phyloP scores from a whole-genome alignment of 148 eudicot species.

The Chenopodium suecicum region DNA sequence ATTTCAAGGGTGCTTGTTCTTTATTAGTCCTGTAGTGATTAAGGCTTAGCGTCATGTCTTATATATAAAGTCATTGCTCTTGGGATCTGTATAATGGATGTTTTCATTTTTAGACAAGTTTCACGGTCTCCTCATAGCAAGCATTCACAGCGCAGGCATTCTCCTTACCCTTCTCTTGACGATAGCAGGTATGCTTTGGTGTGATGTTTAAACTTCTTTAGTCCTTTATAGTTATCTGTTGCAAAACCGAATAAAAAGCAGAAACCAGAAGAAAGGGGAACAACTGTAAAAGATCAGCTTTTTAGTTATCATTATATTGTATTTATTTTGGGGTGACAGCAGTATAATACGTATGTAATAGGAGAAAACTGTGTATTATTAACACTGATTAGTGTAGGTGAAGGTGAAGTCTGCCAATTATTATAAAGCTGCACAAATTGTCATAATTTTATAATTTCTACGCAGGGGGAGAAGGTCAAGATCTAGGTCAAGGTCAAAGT shows the following conservation, averaged over 20 bases:
- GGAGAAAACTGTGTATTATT: not conserved
- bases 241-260: not conserved
- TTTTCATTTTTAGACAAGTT: constrained; percentile 88
- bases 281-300: not conserved
- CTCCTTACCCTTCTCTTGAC: constrained; percentile 96
- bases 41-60: constrained; percentile 38
- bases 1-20: constrained; percentile 14
- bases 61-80: constrained; percentile 42
- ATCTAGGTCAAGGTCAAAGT: constrained; percentile 50
- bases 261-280: not conserved
- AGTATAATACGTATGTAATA: not conserved
- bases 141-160: constrained; percentile 97
- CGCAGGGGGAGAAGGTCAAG: constrained; percentile 63
- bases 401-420: constrained; percentile 11
- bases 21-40: constrained; percentile 25
- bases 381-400: constrained; percentile 27
- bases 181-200: constrained; percentile 58
- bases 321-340: not conserved
- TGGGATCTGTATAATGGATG: constrained; percentile 74
- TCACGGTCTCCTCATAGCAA: constrained; percentile 97
- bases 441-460: constrained; percentile 9
- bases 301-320: too few species aligned
- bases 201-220: constrained; percentile 17
- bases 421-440: not conserved
- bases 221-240: constrained; percentile 18